Percentiles rank a stretch among this genome's conserved stretches.
Conservation (phyloP, 257 asterid species). For the Solanum lignicaule region DNA sequence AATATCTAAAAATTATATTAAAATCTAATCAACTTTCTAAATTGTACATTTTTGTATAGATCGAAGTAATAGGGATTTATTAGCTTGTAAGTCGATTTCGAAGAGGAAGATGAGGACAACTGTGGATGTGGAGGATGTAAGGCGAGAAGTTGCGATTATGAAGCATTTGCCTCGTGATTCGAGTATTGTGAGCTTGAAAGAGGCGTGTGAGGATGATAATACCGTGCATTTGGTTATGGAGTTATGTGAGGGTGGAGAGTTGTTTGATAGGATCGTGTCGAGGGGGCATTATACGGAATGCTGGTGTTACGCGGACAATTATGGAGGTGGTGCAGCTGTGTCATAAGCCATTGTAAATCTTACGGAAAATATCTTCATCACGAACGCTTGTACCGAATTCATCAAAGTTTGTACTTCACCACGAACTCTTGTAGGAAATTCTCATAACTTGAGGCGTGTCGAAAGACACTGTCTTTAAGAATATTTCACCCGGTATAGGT, state of each 20-base stretch:
- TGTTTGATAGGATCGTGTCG: slow-evolving; percentile 88
- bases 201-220: slow-evolving; percentile 89
- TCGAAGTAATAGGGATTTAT: slow-evolving; percentile 50
- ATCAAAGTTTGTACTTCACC: no score
- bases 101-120: slow-evolving; percentile 87
- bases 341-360: slow-evolving; percentile 8
- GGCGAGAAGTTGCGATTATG: slow-evolving; percentile 90
- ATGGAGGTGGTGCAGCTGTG: slow-evolving; percentile 85
- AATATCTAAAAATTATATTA: no score
- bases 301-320: slow-evolving; percentile 61
- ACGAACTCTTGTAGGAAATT: no score
- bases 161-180: slow-evolving; percentile 75
- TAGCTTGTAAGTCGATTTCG: slow-evolving; percentile 94
- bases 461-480: no score
- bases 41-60: slow-evolving; percentile 47
- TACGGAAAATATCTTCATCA: no score
- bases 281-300: slow-evolving; percentile 82
- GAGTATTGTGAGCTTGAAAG: slow-evolving; percentile 72
- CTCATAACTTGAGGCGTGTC: no score
- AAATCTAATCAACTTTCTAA: no score
- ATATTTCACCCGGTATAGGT: no score
- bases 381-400: no score
- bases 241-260: slow-evolving; percentile 86
- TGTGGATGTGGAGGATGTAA: slow-evolving; percentile 89
- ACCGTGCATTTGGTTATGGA: slow-evolving; percentile 96